Conservation (phyloP, 2,329 filamentous ascomycete genomes). For the Beauveria caledonica region DNA sequence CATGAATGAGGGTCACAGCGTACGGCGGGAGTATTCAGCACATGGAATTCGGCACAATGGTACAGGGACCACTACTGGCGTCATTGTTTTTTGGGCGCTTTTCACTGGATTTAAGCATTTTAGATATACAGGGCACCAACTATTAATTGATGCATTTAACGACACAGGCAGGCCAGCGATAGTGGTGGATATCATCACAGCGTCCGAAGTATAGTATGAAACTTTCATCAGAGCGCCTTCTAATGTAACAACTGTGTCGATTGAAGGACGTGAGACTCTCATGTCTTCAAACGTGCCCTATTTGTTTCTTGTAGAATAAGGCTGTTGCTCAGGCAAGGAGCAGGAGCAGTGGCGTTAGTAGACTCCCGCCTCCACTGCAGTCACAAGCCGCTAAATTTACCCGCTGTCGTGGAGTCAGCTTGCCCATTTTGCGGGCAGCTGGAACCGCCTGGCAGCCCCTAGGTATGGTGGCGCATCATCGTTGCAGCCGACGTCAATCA, state of each 20-base stretch:
- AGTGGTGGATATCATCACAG: background rate
- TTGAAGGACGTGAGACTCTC: too few relatives aligned
- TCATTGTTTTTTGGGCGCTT: background rate
- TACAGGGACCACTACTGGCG: background rate
- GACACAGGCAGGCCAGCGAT: background rate
- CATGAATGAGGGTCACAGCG: background rate
- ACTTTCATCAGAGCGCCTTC: too few relatives aligned
- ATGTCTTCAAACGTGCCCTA: too few relatives aligned
- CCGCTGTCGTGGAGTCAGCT: background rate
- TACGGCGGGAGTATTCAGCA: background rate
- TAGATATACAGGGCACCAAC: slow-evolving; percentile 5
- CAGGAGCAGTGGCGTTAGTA: too few relatives aligned
- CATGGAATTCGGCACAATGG: background rate
- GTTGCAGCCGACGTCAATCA: slow-evolving; percentile 5
- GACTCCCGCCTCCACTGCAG: too few relatives aligned
- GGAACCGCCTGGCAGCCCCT: background rate
- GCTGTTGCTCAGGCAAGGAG: too few relatives aligned
- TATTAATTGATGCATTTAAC: background rate
- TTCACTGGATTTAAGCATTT: slow-evolving; percentile 7
- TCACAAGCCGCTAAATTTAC: background rate
- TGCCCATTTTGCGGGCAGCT: background rate
- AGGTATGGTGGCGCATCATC: slow-evolving; percentile 5
- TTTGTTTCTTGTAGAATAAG: too few relatives aligned
- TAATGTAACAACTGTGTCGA: too few relatives aligned
- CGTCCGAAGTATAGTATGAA: too few relatives aligned